Percentiles rank a stretch among this genome's conserved stretches.
These are phyloP conservation scores for Pestalotiopsis sp. DNA, from an alignment of 2,329 filamentous ascomycete genomes.

Conservation along the genomic window DNA sequence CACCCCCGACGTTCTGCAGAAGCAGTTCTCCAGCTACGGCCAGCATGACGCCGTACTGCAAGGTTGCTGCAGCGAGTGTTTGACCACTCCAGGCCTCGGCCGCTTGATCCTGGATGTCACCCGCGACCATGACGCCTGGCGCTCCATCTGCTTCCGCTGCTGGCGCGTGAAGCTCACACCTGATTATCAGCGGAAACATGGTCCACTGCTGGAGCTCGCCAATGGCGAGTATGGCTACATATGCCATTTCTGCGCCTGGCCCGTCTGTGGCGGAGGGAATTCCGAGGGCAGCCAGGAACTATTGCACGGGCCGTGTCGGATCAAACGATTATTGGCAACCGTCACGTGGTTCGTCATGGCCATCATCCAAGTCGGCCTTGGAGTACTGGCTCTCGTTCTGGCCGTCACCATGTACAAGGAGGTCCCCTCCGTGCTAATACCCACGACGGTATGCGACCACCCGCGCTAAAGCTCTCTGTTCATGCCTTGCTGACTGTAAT, in stretches of 20 bases:
- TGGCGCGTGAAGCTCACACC: constrained; percentile 27
- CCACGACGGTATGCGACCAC: constrained; percentile 26
- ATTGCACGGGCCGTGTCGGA: constrained; percentile 27
- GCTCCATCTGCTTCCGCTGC: constrained; percentile 32
- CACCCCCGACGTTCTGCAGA: constrained; percentile 26
- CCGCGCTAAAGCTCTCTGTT: background rate
- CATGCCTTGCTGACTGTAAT: background rate
- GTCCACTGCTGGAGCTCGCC: constrained; percentile 28
- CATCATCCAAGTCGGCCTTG: constrained; percentile 32
- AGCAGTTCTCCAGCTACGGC: constrained; percentile 24
- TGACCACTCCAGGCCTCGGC: constrained; percentile 28
- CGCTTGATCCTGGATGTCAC: constrained; percentile 27
- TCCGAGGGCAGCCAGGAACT: constrained; percentile 23
- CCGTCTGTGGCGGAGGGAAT: constrained; percentile 24
- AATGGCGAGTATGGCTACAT: constrained; percentile 31
- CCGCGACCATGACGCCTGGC: constrained; percentile 23
- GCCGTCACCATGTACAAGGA: constrained; percentile 30
- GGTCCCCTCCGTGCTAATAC: constrained; percentile 25
- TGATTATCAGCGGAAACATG: constrained; percentile 30
- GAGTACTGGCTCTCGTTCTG: constrained; percentile 29
- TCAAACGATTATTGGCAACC: constrained; percentile 27
- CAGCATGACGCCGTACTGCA: constrained; percentile 18
- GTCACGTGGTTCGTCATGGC: constrained; percentile 32
- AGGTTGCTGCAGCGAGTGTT: constrained; percentile 29
- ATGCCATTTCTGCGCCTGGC: constrained; percentile 34